Evolutionary conservation across 768 basidiomycete genomes (phyloP).

Genomic region (Tricholoma terreum): DNA sequence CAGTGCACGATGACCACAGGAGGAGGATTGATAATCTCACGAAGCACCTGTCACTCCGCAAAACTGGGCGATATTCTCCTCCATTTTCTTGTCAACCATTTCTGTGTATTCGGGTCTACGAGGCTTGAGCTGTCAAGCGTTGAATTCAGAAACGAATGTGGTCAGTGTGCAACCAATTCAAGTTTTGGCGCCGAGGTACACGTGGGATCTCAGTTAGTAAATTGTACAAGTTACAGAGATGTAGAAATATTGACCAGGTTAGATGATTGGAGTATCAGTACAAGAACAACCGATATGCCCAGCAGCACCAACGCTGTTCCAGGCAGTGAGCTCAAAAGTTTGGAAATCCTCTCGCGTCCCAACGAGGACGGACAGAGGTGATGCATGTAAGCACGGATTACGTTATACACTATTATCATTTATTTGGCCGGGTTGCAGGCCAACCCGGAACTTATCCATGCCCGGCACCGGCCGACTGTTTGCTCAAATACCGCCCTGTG

Average conservation of each 20-base stretch:
- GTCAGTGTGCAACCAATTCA: neutral
- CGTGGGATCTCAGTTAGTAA: constrained; percentile 5
- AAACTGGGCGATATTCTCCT: constrained; percentile 56
- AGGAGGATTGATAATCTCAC: constrained; percentile 41
- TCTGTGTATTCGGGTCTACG: constrained; percentile 1
- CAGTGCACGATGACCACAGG: constrained; percentile 20
- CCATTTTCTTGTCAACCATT: constrained; percentile 44
- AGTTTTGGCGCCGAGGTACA: neutral
- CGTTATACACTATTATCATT: neutral
- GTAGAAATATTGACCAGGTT: constrained; percentile 12
- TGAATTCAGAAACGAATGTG: constrained; percentile 2
- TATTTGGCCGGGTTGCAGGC: neutral
- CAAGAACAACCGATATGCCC: neutral
- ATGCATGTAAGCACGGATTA: constrained; percentile 4
- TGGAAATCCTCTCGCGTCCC: constrained; percentile 3
- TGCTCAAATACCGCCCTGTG: neutral
- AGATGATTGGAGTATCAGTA: constrained; percentile 1
- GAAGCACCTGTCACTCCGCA: constrained; percentile 65
- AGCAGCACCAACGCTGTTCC: constrained; percentile 4
- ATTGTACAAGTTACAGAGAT: neutral
- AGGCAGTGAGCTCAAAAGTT: constrained; percentile 11
- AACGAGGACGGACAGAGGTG: neutral
- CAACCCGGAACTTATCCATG: neutral
- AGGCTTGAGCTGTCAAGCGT: constrained; percentile 7
- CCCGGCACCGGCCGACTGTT: neutral